Conservation (phyloP, 768 basidiomycete species). For the Panaeolus papilionaceus region DNA sequence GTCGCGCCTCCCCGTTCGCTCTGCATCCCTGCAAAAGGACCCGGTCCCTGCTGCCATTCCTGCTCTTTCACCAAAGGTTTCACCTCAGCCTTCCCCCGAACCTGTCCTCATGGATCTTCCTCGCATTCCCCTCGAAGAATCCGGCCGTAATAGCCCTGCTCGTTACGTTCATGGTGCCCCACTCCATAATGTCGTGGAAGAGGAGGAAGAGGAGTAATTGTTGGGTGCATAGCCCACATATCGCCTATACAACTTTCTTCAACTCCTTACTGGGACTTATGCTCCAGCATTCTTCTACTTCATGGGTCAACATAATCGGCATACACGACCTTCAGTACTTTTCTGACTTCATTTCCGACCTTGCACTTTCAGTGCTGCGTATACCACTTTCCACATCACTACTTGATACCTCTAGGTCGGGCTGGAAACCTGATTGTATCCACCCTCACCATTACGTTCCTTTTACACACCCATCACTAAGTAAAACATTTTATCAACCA, state of each 20-base stretch:
- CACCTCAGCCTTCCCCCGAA: slow-evolving; percentile 36
- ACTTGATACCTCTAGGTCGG: slow-evolving; percentile 12
- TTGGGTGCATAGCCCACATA: neutral
- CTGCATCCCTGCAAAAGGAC: slow-evolving; percentile 30
- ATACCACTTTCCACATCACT: slow-evolving; percentile 9
- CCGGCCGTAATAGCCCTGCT: slow-evolving; percentile 65
- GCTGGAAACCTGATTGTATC: slow-evolving; percentile 8
- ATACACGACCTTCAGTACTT: neutral
- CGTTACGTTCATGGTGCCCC: slow-evolving; percentile 87
- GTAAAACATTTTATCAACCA: slow-evolving; percentile 7
- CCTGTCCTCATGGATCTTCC: slow-evolving; percentile 38
- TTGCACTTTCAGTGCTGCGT: neutral
- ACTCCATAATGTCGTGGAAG: slow-evolving; percentile 85
- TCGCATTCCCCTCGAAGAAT: slow-evolving; percentile 45
- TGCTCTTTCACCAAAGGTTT: slow-evolving; percentile 32
- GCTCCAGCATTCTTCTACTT: neutral
- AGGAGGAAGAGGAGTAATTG: slow-evolving; percentile 69
- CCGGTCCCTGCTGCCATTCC: slow-evolving; percentile 28
- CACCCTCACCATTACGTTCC: slow-evolving; percentile 4
- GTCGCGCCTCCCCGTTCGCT: slow-evolving; percentile 48
- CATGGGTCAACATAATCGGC: neutral
- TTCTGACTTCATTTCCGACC: neutral
- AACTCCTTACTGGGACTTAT: neutral
- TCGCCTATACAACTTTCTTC: neutral
- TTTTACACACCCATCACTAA: slow-evolving; percentile 1